A percentile compares a stretch with the other conserved stretches of the same genome.
Evolutionary conservation across 495 filamentous ascomycete species (phyloP).

Genomic region (Aspergillus sclerotiicarbonarius): DNA sequence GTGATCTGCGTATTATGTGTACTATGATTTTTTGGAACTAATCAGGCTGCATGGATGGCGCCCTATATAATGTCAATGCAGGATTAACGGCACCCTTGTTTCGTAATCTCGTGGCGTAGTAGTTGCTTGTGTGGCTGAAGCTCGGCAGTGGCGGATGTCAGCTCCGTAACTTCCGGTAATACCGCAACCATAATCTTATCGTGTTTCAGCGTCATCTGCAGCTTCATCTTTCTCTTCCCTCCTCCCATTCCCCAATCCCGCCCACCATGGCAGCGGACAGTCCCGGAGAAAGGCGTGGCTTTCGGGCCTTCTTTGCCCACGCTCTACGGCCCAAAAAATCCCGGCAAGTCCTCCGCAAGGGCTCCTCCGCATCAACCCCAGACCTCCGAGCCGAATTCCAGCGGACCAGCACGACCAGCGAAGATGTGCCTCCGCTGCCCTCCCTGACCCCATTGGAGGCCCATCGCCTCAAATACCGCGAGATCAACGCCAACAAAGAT

Average conservation of each 20-base stretch:
- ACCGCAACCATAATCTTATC: constrained; percentile 3
- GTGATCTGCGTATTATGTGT: constrained; percentile 5
- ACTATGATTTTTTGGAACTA: constrained; percentile 3
- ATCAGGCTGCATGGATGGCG: constrained; percentile 11
- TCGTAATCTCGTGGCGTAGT: background rate
- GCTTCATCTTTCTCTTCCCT: background rate
- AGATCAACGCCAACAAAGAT: constrained; percentile 33
- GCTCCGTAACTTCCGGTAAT: background rate
- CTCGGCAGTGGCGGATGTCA: background rate
- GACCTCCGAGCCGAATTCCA: constrained; percentile 3
- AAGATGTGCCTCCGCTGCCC: constrained; percentile 37
- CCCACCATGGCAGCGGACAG: constrained; percentile 36
- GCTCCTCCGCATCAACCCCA: background rate
- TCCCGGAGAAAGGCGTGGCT: constrained; percentile 33
- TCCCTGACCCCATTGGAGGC: constrained; percentile 36
- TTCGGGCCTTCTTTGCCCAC: constrained; percentile 35
- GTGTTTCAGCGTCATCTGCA: constrained; percentile 1
- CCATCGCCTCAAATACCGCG: constrained; percentile 40
- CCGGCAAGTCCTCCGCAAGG: constrained; percentile 45
- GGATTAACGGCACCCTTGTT: background rate
- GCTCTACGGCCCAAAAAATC: constrained; percentile 47
- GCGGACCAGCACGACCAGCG: constrained; percentile 27
- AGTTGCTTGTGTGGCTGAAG: background rate
- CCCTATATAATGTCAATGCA: background rate
- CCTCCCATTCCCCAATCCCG: background rate